These are phyloP conservation scores for Entelexis paramagnoliae DNA, from an alignment of 1,139 yeast species.

Conservation along the genomic window DNA sequence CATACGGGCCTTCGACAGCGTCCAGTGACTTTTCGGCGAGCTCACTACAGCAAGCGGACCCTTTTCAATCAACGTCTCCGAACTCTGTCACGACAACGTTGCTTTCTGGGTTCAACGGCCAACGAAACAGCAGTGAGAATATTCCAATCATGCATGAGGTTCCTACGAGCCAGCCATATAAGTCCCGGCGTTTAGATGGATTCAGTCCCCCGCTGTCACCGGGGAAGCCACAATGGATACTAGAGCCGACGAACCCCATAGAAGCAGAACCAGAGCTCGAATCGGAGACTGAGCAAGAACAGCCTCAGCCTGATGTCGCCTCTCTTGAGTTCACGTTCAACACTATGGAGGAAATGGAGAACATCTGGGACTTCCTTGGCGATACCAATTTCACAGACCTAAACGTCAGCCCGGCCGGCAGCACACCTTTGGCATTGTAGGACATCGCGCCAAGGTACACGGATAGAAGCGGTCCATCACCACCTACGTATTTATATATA, in stretches of 20 bases:
- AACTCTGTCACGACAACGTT: background rate
- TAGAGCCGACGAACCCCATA: background rate
- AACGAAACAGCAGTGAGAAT: background rate
- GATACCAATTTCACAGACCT: conserved; percentile 1
- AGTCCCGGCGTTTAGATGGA: conserved; percentile 1
- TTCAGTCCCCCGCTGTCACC: conserved; percentile 5
- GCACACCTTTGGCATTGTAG: background rate
- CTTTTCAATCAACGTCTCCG: background rate
- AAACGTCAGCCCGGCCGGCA: background rate
- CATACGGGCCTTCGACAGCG: background rate
- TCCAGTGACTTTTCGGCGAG: background rate
- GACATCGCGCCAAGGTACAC: background rate
- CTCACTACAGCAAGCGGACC: background rate
- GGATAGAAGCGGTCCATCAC: background rate
- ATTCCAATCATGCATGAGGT: conserved; percentile 25
- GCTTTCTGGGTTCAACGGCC: background rate
- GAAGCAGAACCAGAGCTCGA: background rate
- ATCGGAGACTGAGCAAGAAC: background rate
- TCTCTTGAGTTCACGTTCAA: background rate
- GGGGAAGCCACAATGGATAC: background rate
- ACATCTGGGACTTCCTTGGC: conserved; percentile 7
- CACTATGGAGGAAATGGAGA: conserved; percentile 3
- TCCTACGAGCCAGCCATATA: conserved; percentile 9
- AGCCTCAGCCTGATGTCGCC: background rate
- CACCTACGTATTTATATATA: background rate